These are phyloP conservation scores for Funneliformis caledonium DNA, from an alignment of 371 early-diverging fungal genomes.

Conservation along the genomic window DNA sequence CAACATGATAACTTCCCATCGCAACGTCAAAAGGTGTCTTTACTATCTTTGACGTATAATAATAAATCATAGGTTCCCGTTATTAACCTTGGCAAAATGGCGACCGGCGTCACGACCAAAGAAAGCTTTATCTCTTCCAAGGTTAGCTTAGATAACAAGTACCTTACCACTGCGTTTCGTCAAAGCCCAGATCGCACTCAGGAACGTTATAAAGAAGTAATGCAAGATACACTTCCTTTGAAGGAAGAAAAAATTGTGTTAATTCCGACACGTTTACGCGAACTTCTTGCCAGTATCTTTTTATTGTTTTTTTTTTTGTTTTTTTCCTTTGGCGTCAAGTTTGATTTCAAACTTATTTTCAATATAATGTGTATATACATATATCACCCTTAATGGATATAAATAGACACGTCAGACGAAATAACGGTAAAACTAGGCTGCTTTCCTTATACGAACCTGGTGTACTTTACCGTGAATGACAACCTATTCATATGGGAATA, in stretches of 20 bases:
- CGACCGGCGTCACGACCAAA: not conserved
- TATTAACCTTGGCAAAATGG: not conserved
- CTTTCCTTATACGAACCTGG: conserved; percentile 16
- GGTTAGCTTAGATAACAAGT: conserved; percentile 6
- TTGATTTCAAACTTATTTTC: not conserved
- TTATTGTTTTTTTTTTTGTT: not conserved
- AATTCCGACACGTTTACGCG: conserved; percentile 10
- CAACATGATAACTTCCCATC: too few relatives aligned
- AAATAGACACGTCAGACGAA: not conserved
- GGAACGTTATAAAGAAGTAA: conserved; percentile 26
- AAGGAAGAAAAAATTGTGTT: conserved; percentile 1
- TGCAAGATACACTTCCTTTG: conserved; percentile 2
- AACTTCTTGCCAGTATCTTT: conserved; percentile 18
- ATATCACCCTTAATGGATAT: not conserved
- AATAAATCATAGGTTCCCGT: too few relatives aligned
- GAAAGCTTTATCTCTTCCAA: not conserved
- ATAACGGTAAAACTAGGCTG: conserved; percentile 6
- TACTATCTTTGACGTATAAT: too few relatives aligned
- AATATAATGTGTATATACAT: not conserved
- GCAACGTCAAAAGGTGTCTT: too few relatives aligned
- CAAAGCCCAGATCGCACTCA: conserved; percentile 16
- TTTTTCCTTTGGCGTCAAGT: not conserved
- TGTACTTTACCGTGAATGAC: conserved; percentile 15
- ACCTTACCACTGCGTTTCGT: not conserved
- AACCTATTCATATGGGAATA: conserved; percentile 34